These are phyloP conservation scores for Penicillium corylophilum DNA, from an alignment of 2,329 filamentous ascomycete genomes.

Conservation along the genomic window DNA sequence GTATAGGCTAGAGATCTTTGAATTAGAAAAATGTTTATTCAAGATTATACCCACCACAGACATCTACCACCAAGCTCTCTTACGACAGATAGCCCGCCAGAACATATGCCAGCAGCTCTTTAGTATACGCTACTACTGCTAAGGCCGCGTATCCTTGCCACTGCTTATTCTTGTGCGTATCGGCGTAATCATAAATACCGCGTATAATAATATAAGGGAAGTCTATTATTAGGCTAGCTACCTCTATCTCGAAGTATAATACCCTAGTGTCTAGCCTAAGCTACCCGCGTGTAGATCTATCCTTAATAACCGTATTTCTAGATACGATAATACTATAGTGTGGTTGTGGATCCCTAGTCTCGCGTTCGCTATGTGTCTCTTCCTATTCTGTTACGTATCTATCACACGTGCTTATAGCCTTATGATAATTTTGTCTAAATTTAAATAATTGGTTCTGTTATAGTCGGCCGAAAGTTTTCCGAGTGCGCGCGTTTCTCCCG, in stretches of 20 bases:
- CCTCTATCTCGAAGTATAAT: conserved; percentile 10
- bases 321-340: conserved; percentile 22
- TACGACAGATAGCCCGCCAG: conserved; percentile 1
- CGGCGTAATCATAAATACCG: conserved; percentile 1
- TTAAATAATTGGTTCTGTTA: conserved; percentile 10
- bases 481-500: conserved; percentile 1
- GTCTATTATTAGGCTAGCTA: neutral
- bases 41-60: conserved; percentile 20
- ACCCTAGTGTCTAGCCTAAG: conserved; percentile 2
- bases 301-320: conserved; percentile 14
- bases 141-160: conserved; percentile 16
- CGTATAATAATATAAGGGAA: neutral
- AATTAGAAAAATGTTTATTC: conserved; percentile 28
- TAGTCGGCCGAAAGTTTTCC: conserved; percentile 7
- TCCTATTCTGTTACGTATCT: conserved; percentile 10
- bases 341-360: conserved; percentile 2
- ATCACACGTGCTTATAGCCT: conserved; percentile 3
- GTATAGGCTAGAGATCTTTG: too few relatives aligned
- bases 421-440: conserved; percentile 4
- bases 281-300: conserved; percentile 9
- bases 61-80: conserved; percentile 3
- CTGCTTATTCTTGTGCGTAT: neutral
- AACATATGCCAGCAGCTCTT: conserved; percentile 14
- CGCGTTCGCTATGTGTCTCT: conserved; percentile 7
- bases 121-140: conserved; percentile 12